These are phyloP conservation scores for Thelephora aurantiotincta DNA, from an alignment of 768 basidiomycete species.

Conservation along the genomic window DNA sequence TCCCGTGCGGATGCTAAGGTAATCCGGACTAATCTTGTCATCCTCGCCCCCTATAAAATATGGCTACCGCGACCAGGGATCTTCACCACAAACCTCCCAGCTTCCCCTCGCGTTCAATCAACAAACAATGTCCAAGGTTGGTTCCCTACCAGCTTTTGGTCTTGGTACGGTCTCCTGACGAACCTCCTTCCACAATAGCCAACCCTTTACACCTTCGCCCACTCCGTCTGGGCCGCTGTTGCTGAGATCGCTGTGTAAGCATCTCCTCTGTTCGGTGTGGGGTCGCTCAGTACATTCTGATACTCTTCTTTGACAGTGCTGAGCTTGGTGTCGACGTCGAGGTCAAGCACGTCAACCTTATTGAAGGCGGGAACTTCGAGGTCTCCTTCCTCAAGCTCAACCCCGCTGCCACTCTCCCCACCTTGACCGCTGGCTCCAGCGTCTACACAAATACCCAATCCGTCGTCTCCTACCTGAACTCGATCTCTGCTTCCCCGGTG, in stretches of 20 bases:
- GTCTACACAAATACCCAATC: conserved; percentile 25
- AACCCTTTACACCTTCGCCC: conserved; percentile 21
- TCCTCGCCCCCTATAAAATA: too few relatives aligned
- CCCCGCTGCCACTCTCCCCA: conserved; percentile 29
- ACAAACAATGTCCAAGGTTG: conserved; percentile 3
- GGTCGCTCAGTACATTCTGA: background rate
- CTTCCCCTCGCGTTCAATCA: background rate
- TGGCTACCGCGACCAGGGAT: too few relatives aligned
- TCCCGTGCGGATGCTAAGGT: too few relatives aligned
- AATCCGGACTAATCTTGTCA: background rate
- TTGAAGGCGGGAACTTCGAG: conserved; percentile 32
- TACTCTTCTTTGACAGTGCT: conserved; percentile 14
- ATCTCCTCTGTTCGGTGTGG: background rate
- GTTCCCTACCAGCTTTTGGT: background rate
- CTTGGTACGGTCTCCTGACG: too few relatives aligned
- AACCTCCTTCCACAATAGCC: conserved; percentile 6
- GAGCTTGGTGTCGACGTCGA: conserved; percentile 32
- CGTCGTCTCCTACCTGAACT: conserved; percentile 26
- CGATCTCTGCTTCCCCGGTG: conserved; percentile 23
- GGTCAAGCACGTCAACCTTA: conserved; percentile 24
- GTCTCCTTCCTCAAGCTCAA: conserved; percentile 32
- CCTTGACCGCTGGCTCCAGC: conserved; percentile 22
- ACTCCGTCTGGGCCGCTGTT: conserved; percentile 27
- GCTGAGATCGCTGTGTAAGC: conserved; percentile 29
- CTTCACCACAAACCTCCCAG: too few relatives aligned